Evolutionary conservation across 108 stramenopile genomes (phyloP).

Genomic region (Pseudonitzschia pungens): DNA sequence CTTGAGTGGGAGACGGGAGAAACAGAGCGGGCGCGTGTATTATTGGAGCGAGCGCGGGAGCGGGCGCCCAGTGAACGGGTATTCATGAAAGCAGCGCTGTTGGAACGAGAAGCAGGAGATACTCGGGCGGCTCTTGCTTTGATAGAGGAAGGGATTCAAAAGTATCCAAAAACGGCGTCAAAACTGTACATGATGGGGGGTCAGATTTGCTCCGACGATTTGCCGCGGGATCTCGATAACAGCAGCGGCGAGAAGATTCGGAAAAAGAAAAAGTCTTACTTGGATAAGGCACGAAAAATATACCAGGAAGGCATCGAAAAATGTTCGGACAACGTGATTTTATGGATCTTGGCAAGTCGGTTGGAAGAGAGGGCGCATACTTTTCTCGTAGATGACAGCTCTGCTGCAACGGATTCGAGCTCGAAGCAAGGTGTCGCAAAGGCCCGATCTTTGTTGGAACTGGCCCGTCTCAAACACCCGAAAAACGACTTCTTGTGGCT

Average conservation of each 20-base stretch:
- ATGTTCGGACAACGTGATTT: conserved; percentile 55
- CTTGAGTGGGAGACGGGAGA: conserved; percentile 97
- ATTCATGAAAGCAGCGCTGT: conserved; percentile 93
- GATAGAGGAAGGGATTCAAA: conserved; percentile 77
- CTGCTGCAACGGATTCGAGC: background rate
- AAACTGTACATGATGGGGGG: conserved; percentile 98
- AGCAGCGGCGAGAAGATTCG: background rate
- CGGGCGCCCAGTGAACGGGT: conserved; percentile 83
- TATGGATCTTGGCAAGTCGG: conserved; percentile 91
- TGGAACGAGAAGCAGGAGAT: conserved; percentile 73
- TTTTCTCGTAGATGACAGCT: conserved; percentile 11
- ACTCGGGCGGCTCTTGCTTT: conserved; percentile 54
- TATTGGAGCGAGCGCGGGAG: conserved; percentile 86
- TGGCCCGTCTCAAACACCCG: conserved; percentile 88
- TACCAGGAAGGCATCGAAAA: conserved; percentile 77
- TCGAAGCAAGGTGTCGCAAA: conserved; percentile 64
- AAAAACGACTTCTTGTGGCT: conserved; percentile 86
- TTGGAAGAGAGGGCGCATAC: conserved; percentile 75
- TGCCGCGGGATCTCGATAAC: conserved; percentile 16
- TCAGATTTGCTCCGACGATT: conserved; percentile 84
- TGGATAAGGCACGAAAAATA: conserved; percentile 75
- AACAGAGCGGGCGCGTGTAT: conserved; percentile 81
- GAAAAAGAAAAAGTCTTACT: conserved; percentile 45
- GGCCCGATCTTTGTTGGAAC: conserved; percentile 91
- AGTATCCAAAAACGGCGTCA: conserved; percentile 63